These are phyloP conservation scores for Balakata baccata DNA, from an alignment of 345 rosid genomes.

Conservation along the genomic window DNA sequence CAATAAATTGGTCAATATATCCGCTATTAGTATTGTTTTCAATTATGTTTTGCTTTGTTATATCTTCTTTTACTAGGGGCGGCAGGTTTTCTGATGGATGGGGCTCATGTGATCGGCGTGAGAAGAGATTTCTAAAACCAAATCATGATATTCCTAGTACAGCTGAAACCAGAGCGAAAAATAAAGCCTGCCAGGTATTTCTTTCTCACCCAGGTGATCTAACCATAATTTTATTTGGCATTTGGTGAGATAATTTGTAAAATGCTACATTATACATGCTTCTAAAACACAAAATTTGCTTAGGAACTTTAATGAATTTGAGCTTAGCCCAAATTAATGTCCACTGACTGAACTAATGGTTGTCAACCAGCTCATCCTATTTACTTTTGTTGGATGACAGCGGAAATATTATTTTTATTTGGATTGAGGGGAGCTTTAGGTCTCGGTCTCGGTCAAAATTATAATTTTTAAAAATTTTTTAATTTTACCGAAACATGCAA, in stretches of 20 bases:
- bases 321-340: constrained; percentile 9
- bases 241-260: neutral
- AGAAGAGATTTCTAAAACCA: constrained; percentile 79
- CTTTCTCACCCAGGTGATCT: neutral
- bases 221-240: neutral
- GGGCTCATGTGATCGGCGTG: constrained; percentile 92
- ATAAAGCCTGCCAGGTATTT: constrained; percentile 84
- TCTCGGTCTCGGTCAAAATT: too few relatives aligned
- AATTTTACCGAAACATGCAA: too few relatives aligned
- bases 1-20: neutral
- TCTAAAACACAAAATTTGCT: neutral
- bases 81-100: constrained; percentile 92
- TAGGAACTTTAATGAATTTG: constrained; percentile 11
- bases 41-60: neutral
- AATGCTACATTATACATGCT: neutral
- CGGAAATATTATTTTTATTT: too few relatives aligned
- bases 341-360: neutral
- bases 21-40: neutral
- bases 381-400: too few relatives aligned
- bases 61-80: constrained; percentile 40
- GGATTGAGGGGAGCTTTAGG: too few relatives aligned
- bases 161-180: constrained; percentile 94
- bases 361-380: neutral
- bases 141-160: constrained; percentile 91
- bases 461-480: too few relatives aligned